phyloP scores from a whole-genome alignment of 805 yeast species.

The Nakazawaea populi region DNA sequence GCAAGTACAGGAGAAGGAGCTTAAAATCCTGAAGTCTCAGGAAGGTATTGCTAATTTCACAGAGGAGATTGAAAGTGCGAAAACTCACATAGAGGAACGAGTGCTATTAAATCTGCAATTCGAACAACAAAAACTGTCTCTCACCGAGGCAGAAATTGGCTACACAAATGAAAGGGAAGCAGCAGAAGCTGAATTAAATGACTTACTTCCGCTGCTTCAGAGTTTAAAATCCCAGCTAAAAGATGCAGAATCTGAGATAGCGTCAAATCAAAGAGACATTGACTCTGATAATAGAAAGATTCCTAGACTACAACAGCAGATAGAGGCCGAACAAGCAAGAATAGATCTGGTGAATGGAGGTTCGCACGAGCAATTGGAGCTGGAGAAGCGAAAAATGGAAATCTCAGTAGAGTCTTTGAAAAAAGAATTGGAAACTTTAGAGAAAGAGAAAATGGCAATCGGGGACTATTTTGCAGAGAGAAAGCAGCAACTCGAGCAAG shows the following conservation, averaged over 20 bases:
- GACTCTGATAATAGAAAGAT: conserved; percentile 19
- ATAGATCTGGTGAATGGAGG: conserved; percentile 39
- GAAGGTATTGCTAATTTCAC: conserved; percentile 9
- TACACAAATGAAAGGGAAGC: conserved; percentile 2
- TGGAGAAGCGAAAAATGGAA: conserved; percentile 13
- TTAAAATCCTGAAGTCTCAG: conserved; percentile 17
- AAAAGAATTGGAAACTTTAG: background rate
- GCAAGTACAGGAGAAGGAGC: conserved; percentile 26
- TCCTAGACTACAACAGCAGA: conserved; percentile 17
- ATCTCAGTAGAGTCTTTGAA: conserved; percentile 15
- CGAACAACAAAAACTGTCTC: conserved; percentile 5
- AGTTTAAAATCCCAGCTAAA: conserved; percentile 17
- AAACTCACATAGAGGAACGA: conserved; percentile 13
- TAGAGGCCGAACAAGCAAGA: conserved; percentile 29
- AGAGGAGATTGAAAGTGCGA: conserved; percentile 15
- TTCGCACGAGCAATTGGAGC: conserved; percentile 28
- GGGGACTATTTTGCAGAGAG: background rate
- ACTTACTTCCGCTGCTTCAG: conserved; percentile 3
- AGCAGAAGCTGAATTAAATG: background rate
- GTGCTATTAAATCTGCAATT: background rate
- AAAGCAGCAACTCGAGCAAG: conserved; percentile 1
- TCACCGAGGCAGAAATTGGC: conserved; percentile 10
- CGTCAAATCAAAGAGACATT: conserved; percentile 15
- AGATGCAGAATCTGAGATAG: conserved; percentile 9
- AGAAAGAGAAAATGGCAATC: background rate